These are phyloP conservation scores for Botrytis deweyae DNA, from an alignment of 2,329 filamentous ascomycete species.

Conservation along the genomic window DNA sequence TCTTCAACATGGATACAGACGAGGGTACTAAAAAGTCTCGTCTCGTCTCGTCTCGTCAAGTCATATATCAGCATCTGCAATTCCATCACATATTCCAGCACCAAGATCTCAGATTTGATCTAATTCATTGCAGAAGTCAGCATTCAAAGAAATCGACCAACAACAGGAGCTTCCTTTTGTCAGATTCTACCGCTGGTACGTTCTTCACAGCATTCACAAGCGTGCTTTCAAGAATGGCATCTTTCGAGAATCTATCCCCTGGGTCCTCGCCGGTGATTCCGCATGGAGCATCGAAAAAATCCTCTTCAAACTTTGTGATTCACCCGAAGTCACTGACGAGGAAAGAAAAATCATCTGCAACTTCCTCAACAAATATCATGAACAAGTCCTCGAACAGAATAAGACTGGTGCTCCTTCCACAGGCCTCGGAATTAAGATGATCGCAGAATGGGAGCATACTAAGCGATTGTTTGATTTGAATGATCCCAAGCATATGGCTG, in stretches of 20 bases:
- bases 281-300: conserved; percentile 19
- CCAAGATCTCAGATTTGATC: not conserved
- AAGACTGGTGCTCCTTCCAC: not conserved
- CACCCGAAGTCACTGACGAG: not conserved
- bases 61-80: not conserved
- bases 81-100: not conserved
- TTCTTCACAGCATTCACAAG: conserved; percentile 20
- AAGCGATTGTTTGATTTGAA: conserved; percentile 20
- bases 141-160: not conserved
- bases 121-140: not conserved
- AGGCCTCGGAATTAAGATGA: not conserved
- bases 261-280: not conserved
- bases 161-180: not conserved
- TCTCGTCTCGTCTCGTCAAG: not conserved
- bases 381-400: not conserved
- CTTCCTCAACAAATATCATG: conserved; percentile 12
- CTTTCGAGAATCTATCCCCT: not conserved
- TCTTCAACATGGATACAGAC: not conserved
- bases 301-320: not conserved
- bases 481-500: conserved; percentile 9
- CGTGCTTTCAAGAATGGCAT: conserved; percentile 7
- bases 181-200: conserved; percentile 19
- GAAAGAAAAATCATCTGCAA: not conserved
- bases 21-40: not conserved
- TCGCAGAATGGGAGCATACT: not conserved